These are phyloP conservation scores for Phoma sp. DNA, from an alignment of 2,329 filamentous ascomycete species.

Conservation along the genomic window DNA sequence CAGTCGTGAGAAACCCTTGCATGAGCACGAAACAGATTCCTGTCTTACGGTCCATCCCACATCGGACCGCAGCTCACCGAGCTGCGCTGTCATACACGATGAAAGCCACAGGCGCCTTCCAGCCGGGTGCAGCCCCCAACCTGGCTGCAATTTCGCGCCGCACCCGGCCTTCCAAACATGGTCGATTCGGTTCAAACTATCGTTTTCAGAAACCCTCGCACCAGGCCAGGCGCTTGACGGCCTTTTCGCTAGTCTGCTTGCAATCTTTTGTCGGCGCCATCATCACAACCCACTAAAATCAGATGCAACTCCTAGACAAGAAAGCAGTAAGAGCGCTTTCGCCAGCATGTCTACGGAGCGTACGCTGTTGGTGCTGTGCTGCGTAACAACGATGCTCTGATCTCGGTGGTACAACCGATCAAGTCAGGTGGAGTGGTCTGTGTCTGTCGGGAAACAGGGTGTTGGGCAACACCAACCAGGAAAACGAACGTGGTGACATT, in stretches of 20 bases:
- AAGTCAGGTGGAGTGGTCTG: constrained; percentile 16
- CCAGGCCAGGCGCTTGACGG: constrained; percentile 19
- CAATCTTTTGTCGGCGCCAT: constrained; percentile 13
- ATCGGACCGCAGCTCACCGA: constrained; percentile 12
- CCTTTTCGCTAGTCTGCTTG: constrained; percentile 13
- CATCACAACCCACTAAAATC: constrained; percentile 7
- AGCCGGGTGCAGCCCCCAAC: constrained; percentile 30
- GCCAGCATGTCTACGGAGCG: background rate
- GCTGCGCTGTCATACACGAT: constrained; percentile 37
- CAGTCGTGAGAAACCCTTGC: constrained; percentile 16
- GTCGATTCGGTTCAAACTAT: constrained; percentile 14
- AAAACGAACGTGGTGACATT: constrained; percentile 33
- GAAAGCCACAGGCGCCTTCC: constrained; percentile 39
- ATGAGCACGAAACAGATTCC: constrained; percentile 15
- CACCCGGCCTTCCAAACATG: constrained; percentile 22
- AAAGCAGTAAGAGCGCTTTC: background rate
- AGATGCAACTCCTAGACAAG: background rate
- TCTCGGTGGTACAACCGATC: constrained; percentile 13
- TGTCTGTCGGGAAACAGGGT: constrained; percentile 16
- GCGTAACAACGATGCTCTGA: constrained; percentile 7
- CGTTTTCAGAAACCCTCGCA: constrained; percentile 24
- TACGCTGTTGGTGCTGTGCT: constrained; percentile 6
- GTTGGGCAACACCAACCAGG: constrained; percentile 26
- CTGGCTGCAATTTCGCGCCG: constrained; percentile 27
- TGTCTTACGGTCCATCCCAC: constrained; percentile 17